These are phyloP conservation scores for Pichia insulana DNA, from an alignment of 805 yeast genomes.

Conservation along the genomic window DNA sequence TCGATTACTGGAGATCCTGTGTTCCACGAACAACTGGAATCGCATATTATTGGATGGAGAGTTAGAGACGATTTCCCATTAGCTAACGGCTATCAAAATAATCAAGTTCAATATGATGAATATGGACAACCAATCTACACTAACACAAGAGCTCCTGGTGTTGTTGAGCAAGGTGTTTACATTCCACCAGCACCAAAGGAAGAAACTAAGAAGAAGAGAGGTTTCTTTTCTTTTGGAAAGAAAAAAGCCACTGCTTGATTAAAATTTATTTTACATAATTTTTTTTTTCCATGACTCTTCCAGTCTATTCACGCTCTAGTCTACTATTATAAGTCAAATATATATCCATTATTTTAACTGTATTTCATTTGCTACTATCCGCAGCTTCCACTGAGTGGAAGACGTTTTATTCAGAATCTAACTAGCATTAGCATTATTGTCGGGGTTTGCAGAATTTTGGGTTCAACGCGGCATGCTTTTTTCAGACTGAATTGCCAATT, in stretches of 20 bases:
- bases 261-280: background rate
- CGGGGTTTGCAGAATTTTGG: too few species aligned
- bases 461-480: too few species aligned
- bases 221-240: slow-evolving; percentile 63
- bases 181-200: slow-evolving; percentile 43
- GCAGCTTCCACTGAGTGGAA: too few species aligned
- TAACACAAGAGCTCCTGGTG: slow-evolving; percentile 11
- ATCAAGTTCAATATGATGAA: slow-evolving; percentile 28
- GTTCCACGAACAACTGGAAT: slow-evolving; percentile 75
- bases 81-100: slow-evolving; percentile 31
- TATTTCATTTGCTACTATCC: too few species aligned
- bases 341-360: too few species aligned
- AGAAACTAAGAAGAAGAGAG: slow-evolving; percentile 62
- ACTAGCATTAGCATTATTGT: too few species aligned
- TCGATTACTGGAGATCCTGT: slow-evolving; percentile 83
- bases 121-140: slow-evolving; percentile 33
- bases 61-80: slow-evolving; percentile 71
- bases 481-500: too few species aligned
- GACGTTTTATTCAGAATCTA: too few species aligned
- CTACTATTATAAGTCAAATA: too few species aligned
- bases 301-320: too few species aligned
- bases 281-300: background rate
- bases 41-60: slow-evolving; percentile 74
- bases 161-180: slow-evolving; percentile 26
- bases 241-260: slow-evolving; percentile 1